Base-by-base conservation (phyloP, 352 stramenopile genomes). In the Phytophthora sp. region DNA sequence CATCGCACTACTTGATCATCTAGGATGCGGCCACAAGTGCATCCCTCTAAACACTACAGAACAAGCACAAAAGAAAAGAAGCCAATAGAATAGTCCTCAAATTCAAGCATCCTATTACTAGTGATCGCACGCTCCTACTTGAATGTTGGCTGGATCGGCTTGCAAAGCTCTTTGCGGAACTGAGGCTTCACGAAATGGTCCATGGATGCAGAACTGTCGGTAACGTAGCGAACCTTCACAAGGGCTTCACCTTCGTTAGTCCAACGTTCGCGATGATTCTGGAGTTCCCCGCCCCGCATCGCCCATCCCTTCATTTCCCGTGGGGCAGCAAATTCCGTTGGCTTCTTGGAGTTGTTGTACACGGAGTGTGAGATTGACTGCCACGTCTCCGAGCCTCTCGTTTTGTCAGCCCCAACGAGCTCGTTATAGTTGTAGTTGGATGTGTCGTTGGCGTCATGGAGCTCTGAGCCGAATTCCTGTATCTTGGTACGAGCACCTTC, bases 371-470 rank as follows among this genome's bases (percentile, higher is more conserved):
- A 72, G 42, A 91, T 55, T 7, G 82, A 91, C 24, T 81, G 44
- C 82, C 85, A 93, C 26, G 77, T 89, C 4, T 49, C 38, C 0
- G 81, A 66, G 13, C 52, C 54, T 38, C 74, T 74, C 20, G 81
- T 84, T 56, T 82, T 86, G 71, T 93, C 81, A n/a, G 81, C 68
- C 1, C 76, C 76, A 26, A 93, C 71, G 16, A 91, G 72, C 54
- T 91, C 77, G 26, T 73, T 56, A 69, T 91, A 89, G 69, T 93
- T 76, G 70, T 83, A 93, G 63, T 78, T 85, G 23, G 71, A 73
- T 29, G 36, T 21, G 62, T 91, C 84, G 26, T 86, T 74, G 5
- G 53, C 57, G 13, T 71, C 69, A 47, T 73, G 76, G 21, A 91
- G 76, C 0, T 76, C 83, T 3, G 74, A 63, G 5, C 85, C 82